phyloP scores from a whole-genome alignment of 306 rosid genomes.

The Cyclanthera cordifolia region DNA sequence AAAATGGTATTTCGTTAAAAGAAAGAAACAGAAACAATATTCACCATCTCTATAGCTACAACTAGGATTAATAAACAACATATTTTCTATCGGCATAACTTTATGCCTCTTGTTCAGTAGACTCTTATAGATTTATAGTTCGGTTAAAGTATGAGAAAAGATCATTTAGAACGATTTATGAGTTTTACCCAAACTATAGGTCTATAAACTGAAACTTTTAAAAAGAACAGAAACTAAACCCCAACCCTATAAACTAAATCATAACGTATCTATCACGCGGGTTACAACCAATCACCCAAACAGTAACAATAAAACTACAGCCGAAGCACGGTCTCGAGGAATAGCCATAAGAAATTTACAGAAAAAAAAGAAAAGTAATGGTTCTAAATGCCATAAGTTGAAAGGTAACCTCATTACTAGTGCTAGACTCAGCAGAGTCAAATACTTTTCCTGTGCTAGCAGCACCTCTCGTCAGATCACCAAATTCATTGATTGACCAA shows the following conservation, averaged over 20 bases:
- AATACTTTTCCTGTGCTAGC: conserved; percentile 79
- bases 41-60: neutral
- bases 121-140: neutral
- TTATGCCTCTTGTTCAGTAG: neutral
- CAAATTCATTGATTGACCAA: conserved; percentile 87
- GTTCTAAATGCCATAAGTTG: neutral
- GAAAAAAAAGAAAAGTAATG: neutral
- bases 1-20: no score
- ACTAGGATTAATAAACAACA: neutral
- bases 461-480: conserved; percentile 82
- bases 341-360: neutral
- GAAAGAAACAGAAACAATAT: no score
- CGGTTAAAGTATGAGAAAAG: neutral
- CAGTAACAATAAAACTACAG: neutral
- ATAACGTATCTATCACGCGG: no score
- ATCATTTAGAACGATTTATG: neutral
- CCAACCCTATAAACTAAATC: neutral
- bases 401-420: conserved; percentile 43
- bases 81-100: neutral
- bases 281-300: neutral
- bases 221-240: neutral
- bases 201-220: neutral
- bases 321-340: neutral
- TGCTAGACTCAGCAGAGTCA: conserved; percentile 23
- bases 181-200: neutral